phyloP scores from a whole-genome alignment of 192 early-diverging fungal genomes.

The Geosiphon pyriformis region DNA sequence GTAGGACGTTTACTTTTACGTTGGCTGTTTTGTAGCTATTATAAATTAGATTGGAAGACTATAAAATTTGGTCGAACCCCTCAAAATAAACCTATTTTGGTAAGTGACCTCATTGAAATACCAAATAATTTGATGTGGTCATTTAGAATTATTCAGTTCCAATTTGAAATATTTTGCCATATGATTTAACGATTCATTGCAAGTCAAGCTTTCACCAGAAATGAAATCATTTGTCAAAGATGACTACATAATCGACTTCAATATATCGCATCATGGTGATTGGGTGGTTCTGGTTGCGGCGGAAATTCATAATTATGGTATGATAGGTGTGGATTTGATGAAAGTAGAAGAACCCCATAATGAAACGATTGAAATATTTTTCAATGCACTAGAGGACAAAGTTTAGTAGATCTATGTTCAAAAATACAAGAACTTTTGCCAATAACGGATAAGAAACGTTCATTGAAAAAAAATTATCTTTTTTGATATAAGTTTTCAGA shows the following conservation, averaged over 20 bases:
- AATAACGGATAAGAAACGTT: no score
- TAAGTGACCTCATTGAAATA: neutral
- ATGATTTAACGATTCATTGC: neutral
- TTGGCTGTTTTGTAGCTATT: constrained; percentile 14
- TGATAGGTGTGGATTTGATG: constrained; percentile 49
- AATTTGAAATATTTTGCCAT: no score
- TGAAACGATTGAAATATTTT: constrained; percentile 34
- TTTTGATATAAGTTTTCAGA: constrained; percentile 20
- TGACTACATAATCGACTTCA: constrained; percentile 30
- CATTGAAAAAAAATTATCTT: no score
- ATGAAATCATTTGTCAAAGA: neutral
- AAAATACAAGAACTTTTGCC: no score
- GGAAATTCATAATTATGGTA: constrained; percentile 21
- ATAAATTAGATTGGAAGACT: constrained; percentile 3
- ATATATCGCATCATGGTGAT: constrained; percentile 55
- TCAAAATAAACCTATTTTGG: constrained; percentile 23
- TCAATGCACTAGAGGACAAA: constrained; percentile 30
- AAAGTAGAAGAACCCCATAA: constrained; percentile 36
- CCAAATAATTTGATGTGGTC: neutral
- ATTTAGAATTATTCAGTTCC: neutral
- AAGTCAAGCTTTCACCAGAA: neutral
- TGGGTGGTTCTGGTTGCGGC: constrained; percentile 51
- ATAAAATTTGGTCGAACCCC: constrained; percentile 16
- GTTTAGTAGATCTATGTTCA: constrained; percentile 27
- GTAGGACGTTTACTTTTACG: constrained; percentile 20